phyloP scores from a whole-genome alignment of 2,329 filamentous ascomycete genomes.

The Didymella pomorum region DNA sequence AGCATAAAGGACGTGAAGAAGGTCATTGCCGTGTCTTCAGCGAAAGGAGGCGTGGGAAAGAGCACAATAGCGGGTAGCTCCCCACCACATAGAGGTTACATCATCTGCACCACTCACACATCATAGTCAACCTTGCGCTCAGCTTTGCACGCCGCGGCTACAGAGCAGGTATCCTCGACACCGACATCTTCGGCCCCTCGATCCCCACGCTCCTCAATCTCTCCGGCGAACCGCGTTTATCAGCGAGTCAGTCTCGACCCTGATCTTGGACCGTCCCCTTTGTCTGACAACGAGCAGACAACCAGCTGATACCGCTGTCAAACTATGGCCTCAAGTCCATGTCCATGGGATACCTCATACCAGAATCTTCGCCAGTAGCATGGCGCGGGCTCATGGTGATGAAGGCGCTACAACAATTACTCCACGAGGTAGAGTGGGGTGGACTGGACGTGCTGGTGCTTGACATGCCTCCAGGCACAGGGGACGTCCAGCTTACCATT shows the following conservation, averaged over 20 bases:
- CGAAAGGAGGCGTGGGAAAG: constrained; percentile 98
- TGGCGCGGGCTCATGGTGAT: constrained; percentile 98
- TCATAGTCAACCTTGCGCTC: constrained; percentile 77
- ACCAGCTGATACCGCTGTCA: constrained; percentile 83
- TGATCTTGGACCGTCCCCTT: neutral
- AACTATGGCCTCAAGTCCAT: constrained; percentile 98
- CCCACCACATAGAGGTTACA: neutral
- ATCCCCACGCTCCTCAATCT: constrained; percentile 90
- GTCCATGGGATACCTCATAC: constrained; percentile 96
- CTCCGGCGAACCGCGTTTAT: constrained; percentile 78
- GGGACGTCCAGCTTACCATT: constrained; percentile 95
- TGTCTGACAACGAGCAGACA: constrained; percentile 60
- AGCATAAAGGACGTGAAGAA: constrained; percentile 86
- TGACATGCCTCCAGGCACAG: constrained; percentile 92
- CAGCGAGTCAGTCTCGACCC: constrained; percentile 64
- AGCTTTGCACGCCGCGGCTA: constrained; percentile 84
- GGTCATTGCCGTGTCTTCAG: constrained; percentile 95
- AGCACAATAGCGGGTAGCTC: constrained; percentile 81
- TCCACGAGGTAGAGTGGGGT: constrained; percentile 95
- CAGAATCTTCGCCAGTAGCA: constrained; percentile 81
- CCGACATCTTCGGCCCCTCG: constrained; percentile 95
- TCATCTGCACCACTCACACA: neutral
- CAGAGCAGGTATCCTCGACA: constrained; percentile 87
- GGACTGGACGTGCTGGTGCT: constrained; percentile 87
- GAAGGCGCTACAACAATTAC: constrained; percentile 93